Conservation (phyloP, 495 filamentous ascomycete species). For the Pyrenula massariospora region DNA sequence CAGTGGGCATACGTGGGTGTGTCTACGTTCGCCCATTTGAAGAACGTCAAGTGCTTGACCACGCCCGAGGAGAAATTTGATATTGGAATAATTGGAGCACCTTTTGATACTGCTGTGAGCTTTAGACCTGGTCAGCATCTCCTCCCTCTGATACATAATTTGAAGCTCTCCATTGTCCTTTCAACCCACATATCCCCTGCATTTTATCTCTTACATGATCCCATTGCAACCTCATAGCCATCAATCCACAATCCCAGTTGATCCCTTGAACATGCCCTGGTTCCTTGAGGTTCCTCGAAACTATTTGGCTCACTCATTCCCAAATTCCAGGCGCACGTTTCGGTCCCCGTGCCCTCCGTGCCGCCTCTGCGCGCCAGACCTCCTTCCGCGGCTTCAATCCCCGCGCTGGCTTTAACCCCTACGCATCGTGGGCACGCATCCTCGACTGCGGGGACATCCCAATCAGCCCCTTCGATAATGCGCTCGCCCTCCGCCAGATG, state of each 20-base stretch:
- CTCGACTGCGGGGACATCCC: constrained; percentile 42
- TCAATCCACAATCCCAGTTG: too few relatives aligned
- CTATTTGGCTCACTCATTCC: too few relatives aligned
- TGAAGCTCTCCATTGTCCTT: too few relatives aligned
- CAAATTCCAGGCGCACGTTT: constrained; percentile 54
- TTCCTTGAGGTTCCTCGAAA: too few relatives aligned
- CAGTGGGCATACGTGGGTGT: constrained; percentile 8
- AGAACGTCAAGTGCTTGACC: constrained; percentile 16
- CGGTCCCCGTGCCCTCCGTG: constrained; percentile 56
- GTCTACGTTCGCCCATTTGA: constrained; percentile 26
- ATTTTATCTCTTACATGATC: too few relatives aligned
- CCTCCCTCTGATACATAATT: too few relatives aligned
- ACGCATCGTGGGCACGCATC: constrained; percentile 44
- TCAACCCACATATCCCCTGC: too few relatives aligned
- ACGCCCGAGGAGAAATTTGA: constrained; percentile 8
- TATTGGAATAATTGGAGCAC: constrained; percentile 14
- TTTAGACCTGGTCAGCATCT: constrained; percentile 7
- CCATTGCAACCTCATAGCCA: too few relatives aligned
- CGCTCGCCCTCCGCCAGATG: constrained; percentile 24
- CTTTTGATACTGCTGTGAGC: constrained; percentile 26
- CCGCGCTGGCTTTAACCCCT: constrained; percentile 53
- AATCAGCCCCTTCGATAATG: constrained; percentile 30
- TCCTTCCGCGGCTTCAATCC: constrained; percentile 56
- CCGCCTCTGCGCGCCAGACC: constrained; percentile 49
- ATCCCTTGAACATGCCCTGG: too few relatives aligned